A percentile compares a stretch with the other conserved stretches of the same genome.
These are phyloP conservation scores for Kregervanrija delftensis DNA, from an alignment of 805 yeast species.

Conservation along the genomic window DNA sequence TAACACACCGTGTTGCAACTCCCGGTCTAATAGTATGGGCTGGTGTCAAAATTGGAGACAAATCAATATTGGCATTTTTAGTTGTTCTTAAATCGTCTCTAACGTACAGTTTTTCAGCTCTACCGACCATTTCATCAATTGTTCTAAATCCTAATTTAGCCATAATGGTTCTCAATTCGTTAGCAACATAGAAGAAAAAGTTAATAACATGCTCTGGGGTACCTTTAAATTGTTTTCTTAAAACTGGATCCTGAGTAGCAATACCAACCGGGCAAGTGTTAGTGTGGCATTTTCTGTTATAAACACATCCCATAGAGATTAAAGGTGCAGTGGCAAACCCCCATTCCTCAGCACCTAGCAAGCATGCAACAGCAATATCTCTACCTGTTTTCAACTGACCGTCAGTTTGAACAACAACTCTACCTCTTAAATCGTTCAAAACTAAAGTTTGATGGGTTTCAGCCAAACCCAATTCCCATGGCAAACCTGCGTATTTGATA, in stretches of 20 bases:
- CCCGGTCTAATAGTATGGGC: conserved; percentile 96
- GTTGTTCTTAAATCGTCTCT: conserved; percentile 81
- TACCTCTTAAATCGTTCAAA: conserved; percentile 89
- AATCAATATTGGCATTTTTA: conserved; percentile 85
- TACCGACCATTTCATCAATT: conserved; percentile 96
- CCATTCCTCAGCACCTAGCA: conserved; percentile 97
- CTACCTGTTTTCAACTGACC: conserved; percentile 97
- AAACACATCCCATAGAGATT: conserved; percentile 95
- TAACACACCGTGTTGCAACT: conserved; percentile 85
- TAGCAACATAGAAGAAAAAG: conserved; percentile 91
- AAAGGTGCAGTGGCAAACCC: conserved; percentile 97
- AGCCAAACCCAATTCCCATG: conserved; percentile 98
- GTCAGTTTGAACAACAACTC: conserved; percentile 95
- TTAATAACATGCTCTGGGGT: conserved; percentile 98
- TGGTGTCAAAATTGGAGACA: conserved; percentile 92
- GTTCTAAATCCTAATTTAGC: conserved; percentile 93
- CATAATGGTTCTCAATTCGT: conserved; percentile 89
- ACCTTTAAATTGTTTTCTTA: conserved; percentile 87
- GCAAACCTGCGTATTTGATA: conserved; percentile 93
- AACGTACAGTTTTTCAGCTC: conserved; percentile 82
- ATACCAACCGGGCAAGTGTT: conserved; percentile 97
- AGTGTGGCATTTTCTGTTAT: conserved; percentile 92
- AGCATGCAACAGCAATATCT: conserved; percentile 92
- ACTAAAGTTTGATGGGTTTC: conserved; percentile 98
- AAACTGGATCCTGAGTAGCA: conserved; percentile 95